Base-by-base conservation (phyloP, 106 monocot species). In the Dioscorea alata region DNA sequence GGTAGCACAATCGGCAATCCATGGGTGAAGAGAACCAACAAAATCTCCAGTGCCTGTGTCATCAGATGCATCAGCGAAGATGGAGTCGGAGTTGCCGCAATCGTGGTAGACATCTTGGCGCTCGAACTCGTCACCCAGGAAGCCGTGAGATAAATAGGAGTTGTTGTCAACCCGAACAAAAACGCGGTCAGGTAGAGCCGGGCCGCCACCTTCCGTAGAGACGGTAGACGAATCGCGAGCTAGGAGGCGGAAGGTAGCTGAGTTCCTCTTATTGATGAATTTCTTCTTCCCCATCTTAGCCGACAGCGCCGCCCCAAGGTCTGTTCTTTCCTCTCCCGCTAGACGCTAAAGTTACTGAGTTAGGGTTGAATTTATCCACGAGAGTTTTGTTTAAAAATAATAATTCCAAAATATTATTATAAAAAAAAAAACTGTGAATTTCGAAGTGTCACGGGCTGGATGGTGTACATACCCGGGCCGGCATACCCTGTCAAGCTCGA, bases 121-220 rank as follows among this genome's bases (percentile, higher is more conserved):
- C 24, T 8, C 42, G 8, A 71, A 74, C 32, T 76, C 75, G 8
- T 79, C 77, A 12, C 50, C 75, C 49, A 65, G 19, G 58, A 79
- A 61, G 17, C 59, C 71, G 65, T 66, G 82, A 61, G 68, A 48
- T 74, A 69, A 53, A 69, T 69, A 78, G 63, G 73, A 22, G 73
- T 92, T 91, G 82, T 73, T 82, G 84, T 97, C 96, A 56, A 92
- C 86, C 57, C 95, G 78, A 63, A 96, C 86, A 73, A 96, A 96
- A 63, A 91, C 86, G 50, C 92, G 92, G 59, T 86, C 92, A 63
- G 71, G 22, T 48, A 49, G 18, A 50, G 66, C 65, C 31, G 21
- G 56, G 25, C 51, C 57, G 49, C 12, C 24, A 61, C 49, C 32
- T 48, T 50, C 58, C 54, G 56, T 33, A 59, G 48, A 1, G 13